Evolutionary conservation across 345 rosid species (phyloP), one percentile per base, ranked within the genome.

Genomic region (Melaleuca alternifolia): DNA sequence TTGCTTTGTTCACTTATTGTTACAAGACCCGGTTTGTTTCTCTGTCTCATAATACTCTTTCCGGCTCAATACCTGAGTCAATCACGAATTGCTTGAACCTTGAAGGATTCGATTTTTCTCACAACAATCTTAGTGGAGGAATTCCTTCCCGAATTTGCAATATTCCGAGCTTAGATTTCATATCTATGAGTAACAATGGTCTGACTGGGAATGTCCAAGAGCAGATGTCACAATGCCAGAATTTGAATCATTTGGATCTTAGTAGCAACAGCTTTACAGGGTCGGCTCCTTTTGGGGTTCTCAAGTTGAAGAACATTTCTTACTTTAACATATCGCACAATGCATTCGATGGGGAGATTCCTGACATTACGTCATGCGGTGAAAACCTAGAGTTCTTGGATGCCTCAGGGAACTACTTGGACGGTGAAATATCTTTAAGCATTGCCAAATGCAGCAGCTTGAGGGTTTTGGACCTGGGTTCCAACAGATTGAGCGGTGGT

Each of bases 21-120:
- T 89, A 89, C 90, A 95, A 93, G 91, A 96, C 97, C 86, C 94
- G 92, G 91, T 96, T 92, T 87, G 95, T 96, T 71, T 93, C 98
- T 77, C 50, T 97, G 81, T 91, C 98, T 56, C 97, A 89, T 83
- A 96, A 97, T 89, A 90, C 89, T 76, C 92, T 97, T 86, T 92
- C 95, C 6, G 98, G 99, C 89, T 82, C 93, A 28, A 89, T 97
- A 85, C 99, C 99, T 53, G 89, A 30, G 83, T 93, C 98, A 24
- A 90, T 97, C 11, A 87, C 87, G n/a, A 96, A 93, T 51, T 97
- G 99, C 88, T 85, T 89, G 86, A 90, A 89, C 26, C 99, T 97
- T 48, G 90, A 89, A 91, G 99, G 99, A 3, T 93, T 97, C 89
- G 97, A 97, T 90, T 94, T 97, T 87, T 95, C 99, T 84, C 92